Evolutionary conservation across 208 protist genomes (phyloP).

Genomic region (Crithidia expoeki): DNA sequence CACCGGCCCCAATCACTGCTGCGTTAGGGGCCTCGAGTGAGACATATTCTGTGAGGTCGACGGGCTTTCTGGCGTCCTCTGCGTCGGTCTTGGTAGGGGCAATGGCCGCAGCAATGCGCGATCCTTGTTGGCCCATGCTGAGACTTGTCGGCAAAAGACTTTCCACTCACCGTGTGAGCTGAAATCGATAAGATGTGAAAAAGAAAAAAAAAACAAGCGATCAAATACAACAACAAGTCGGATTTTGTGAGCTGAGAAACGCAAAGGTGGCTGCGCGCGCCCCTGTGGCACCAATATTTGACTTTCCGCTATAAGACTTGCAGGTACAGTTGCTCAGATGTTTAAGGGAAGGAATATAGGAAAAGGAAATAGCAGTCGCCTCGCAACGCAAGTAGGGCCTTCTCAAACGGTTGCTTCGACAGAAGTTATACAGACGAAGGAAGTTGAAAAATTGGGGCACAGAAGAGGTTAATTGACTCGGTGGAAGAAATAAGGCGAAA

Average conservation of each 20-base stretch:
- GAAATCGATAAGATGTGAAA: background rate
- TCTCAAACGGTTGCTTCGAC: too few relatives aligned
- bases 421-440: too few relatives aligned
- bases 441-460: too few relatives aligned
- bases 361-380: too few relatives aligned
- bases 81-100: background rate
- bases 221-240: conserved; percentile 4
- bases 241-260: background rate
- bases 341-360: conserved; percentile 21
- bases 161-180: too few relatives aligned
- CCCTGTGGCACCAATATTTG: too few relatives aligned
- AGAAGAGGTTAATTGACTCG: too few relatives aligned
- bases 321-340: too few relatives aligned
- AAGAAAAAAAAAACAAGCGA: background rate
- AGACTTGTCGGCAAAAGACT: background rate
- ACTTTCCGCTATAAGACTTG: too few relatives aligned
- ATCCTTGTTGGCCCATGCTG: conserved; percentile 26
- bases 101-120: conserved; percentile 6
- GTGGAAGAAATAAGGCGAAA: too few relatives aligned
- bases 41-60: conserved; percentile 39
- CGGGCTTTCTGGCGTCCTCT: background rate
- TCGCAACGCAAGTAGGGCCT: too few relatives aligned
- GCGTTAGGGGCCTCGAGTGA: conserved; percentile 56
- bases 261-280: too few relatives aligned
- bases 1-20: conserved; percentile 83